Base-by-base conservation (phyloP, 306 rosid species). In the Acmispon strigosus region DNA sequence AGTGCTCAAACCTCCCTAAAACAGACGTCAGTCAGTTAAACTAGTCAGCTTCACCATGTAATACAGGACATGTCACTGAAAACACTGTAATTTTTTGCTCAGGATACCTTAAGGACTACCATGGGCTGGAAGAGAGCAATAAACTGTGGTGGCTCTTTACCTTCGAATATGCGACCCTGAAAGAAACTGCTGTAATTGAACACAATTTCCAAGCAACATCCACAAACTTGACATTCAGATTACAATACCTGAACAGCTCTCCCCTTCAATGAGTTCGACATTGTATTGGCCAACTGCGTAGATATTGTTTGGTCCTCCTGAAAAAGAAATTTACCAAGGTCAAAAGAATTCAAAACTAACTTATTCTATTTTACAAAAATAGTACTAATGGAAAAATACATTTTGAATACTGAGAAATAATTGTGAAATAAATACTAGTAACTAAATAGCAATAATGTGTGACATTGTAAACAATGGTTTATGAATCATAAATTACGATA, bases 1-100 rank as follows among this genome's bases (percentile, higher is more conserved):
- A 77, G 95, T 81, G 87, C 97, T 94, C 84, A 87, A 69, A 81
- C 97, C 98, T 75, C 98, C 98, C 98, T 94, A 70, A 81, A 84
- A 75, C 55, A 72, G 48, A 67, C 36, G 54, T 45, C 71, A 56
- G 51, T 55, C 41, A 76, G 52, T 63, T 68, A 72, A 49, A 60
- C 50, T 4, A 27, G 62, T 24, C 18, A 22, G 63, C 22, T 34
- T 62, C 75, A 22, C 43, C 63, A 66, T 34, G 69, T 61, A 22
- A 22, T 49, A 42, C 43, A 19, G 78, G 15, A 62, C 39, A 42
- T 32, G 50, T 47, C 43, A 66, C 24, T 41, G 13, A 29, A 17
- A 73, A 64, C 19, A 64, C 19, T 55, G 49, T 56, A 17, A 15
- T 37, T 10, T 37, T 68, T 67, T 49, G 6, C 70, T 71, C 69